Evolutionary conservation across 2,329 filamentous ascomycete genomes (phyloP).

Genomic region (Dactylonectria estremocensis): DNA sequence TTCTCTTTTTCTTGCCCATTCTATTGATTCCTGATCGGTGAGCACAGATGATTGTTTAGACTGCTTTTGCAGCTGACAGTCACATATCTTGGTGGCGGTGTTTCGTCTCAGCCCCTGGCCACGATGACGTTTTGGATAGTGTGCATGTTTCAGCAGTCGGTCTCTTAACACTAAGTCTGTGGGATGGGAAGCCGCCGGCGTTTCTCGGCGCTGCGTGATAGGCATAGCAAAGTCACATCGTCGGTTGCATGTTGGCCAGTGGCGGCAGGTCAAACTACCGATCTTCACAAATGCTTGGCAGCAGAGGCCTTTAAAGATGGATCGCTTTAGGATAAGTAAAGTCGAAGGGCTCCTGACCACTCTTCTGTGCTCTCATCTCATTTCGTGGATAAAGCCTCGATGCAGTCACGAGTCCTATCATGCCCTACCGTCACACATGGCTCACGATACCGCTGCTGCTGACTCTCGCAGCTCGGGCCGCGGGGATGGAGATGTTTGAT

Average conservation of each 20-base stretch:
- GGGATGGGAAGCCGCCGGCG: neutral
- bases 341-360: neutral
- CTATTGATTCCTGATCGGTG: neutral
- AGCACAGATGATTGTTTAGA: too few species aligned
- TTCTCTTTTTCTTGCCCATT: neutral
- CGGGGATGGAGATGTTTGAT: constrained; percentile 22
- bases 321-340: too few species aligned
- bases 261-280: neutral
- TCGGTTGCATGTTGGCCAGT: neutral
- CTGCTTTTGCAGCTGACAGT: too few species aligned
- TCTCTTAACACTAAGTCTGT: neutral
- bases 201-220: neutral
- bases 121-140: neutral
- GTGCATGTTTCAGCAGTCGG: constrained; percentile 8
- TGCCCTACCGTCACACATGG: constrained; percentile 15
- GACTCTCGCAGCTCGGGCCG: neutral
- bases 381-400: neutral
- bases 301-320: neutral
- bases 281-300: neutral
- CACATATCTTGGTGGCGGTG: neutral
- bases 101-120: constrained; percentile 1
- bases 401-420: neutral
- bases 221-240: neutral
- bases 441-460: constrained; percentile 6
- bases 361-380: neutral